Conservation (phyloP, 2,329 filamentous ascomycete genomes). For the Bisporella sp. region DNA sequence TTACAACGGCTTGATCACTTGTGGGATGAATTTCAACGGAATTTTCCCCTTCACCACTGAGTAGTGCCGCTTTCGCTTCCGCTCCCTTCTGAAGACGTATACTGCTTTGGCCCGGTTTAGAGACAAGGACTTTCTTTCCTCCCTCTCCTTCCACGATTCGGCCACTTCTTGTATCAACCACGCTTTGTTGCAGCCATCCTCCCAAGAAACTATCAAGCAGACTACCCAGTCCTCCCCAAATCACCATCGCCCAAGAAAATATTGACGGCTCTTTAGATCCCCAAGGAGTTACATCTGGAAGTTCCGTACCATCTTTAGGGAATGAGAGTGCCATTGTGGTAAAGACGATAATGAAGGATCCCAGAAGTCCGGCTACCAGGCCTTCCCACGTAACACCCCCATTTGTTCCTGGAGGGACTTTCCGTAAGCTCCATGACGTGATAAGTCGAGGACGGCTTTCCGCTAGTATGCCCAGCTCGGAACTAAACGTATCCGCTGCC, state of each 20-base stretch:
- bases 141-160: constrained; percentile 86
- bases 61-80: constrained; percentile 34
- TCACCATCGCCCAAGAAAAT: constrained; percentile 48
- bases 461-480: constrained; percentile 88
- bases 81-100: constrained; percentile 28
- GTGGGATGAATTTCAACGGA: constrained; percentile 33
- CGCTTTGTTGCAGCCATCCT: constrained; percentile 76
- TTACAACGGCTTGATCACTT: constrained; percentile 29
- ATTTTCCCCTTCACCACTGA: constrained; percentile 38
- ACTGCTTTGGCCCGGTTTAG: constrained; percentile 20
- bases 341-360: constrained; percentile 61
- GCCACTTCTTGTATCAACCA: constrained; percentile 74
- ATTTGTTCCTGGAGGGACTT: constrained; percentile 87
- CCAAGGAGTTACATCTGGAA: constrained; percentile 36
- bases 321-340: constrained; percentile 49
- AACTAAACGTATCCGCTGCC: constrained; percentile 88
- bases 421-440: constrained; percentile 67
- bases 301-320: neutral
- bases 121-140: constrained; percentile 52
- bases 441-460: constrained; percentile 72
- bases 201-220: constrained; percentile 84
- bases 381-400: constrained; percentile 79
- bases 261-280: constrained; percentile 42
- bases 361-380: constrained; percentile 64
- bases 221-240: constrained; percentile 73